These are phyloP conservation scores for Xylariaceae sp. DNA, from an alignment of 2,329 filamentous ascomycete species.

Conservation along the genomic window DNA sequence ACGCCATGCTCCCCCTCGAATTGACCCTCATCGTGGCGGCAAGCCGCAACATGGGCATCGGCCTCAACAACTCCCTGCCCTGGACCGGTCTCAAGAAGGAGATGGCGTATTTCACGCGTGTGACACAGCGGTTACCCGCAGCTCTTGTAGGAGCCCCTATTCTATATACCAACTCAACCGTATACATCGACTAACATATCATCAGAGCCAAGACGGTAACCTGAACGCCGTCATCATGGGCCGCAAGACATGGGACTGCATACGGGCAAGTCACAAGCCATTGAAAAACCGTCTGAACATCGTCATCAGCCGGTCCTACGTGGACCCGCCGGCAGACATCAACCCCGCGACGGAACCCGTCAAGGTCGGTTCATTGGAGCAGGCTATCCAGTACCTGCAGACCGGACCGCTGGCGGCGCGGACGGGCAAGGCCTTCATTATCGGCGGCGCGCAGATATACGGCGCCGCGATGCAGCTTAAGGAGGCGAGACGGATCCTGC, in stretches of 20 bases:
- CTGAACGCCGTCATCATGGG: constrained; percentile 90
- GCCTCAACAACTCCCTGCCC: constrained; percentile 69
- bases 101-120: constrained; percentile 91
- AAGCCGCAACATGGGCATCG: constrained; percentile 87
- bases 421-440: constrained; percentile 68
- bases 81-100: constrained; percentile 87
- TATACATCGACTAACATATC: not conserved
- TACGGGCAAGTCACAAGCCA: constrained; percentile 73
- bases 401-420: constrained; percentile 30
- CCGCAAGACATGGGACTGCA: constrained; percentile 91
- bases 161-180: not conserved
- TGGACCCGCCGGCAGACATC: constrained; percentile 16
- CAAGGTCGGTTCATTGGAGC: constrained; percentile 53
- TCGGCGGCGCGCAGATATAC: constrained; percentile 88
- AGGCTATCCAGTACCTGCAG: constrained; percentile 47
- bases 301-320: constrained; percentile 60
- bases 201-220: constrained; percentile 23
- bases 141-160: constrained; percentile 31
- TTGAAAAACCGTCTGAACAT: constrained; percentile 77
- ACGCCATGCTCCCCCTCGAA: constrained; percentile 38
- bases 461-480: constrained; percentile 56
- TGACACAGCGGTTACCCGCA: constrained; percentile 63
- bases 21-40: constrained; percentile 93
- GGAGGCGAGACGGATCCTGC: constrained; percentile 57
- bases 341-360: constrained; percentile 45